Percentiles rank a stretch among this genome's conserved stretches.
Evolutionary conservation across 2,329 filamentous ascomycete species (phyloP).

Genomic region (Trichophaea hybrida): DNA sequence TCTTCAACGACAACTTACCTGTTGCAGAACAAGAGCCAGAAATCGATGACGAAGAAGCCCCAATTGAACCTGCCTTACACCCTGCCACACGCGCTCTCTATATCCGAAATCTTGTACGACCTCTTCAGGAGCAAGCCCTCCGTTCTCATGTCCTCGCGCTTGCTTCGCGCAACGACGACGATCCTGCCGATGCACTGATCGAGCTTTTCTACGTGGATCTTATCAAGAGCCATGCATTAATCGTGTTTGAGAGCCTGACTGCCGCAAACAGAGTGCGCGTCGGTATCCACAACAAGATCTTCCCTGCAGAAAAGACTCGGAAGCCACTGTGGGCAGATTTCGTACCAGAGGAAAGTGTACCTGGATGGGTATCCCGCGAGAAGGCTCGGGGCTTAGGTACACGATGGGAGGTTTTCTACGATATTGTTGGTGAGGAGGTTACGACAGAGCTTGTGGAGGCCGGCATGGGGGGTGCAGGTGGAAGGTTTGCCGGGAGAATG

Average conservation of each 20-base stretch:
- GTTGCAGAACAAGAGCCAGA: conserved; percentile 19
- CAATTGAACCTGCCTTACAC: conserved; percentile 47
- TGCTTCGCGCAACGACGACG: conserved; percentile 36
- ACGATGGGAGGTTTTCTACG: conserved; percentile 63
- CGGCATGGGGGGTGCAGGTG: conserved; percentile 1
- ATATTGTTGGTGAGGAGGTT: conserved; percentile 37
- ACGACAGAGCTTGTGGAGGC: conserved; percentile 14
- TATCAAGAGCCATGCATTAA: conserved; percentile 79
- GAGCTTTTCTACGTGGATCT: conserved; percentile 63
- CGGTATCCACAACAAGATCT: conserved; percentile 61
- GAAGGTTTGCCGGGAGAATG: conserved; percentile 1
- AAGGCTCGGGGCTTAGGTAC: conserved; percentile 40
- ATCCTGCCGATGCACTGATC: conserved; percentile 42
- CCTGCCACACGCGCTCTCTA: conserved; percentile 65
- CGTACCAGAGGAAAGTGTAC: conserved; percentile 59
- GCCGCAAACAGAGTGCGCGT: conserved; percentile 65
- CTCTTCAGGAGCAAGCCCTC: conserved; percentile 55
- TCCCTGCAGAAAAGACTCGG: conserved; percentile 74
- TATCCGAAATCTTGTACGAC: conserved; percentile 80
- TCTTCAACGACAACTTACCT: conserved; percentile 32
- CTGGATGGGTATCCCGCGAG: conserved; percentile 52
- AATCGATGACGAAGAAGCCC: conserved; percentile 31
- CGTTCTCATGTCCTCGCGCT: conserved; percentile 55
- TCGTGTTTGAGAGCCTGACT: conserved; percentile 51
- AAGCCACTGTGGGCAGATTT: conserved; percentile 84